Conservation (phyloP, 1,284 basidiomycete species). For the Thecaphora frezii region DNA sequence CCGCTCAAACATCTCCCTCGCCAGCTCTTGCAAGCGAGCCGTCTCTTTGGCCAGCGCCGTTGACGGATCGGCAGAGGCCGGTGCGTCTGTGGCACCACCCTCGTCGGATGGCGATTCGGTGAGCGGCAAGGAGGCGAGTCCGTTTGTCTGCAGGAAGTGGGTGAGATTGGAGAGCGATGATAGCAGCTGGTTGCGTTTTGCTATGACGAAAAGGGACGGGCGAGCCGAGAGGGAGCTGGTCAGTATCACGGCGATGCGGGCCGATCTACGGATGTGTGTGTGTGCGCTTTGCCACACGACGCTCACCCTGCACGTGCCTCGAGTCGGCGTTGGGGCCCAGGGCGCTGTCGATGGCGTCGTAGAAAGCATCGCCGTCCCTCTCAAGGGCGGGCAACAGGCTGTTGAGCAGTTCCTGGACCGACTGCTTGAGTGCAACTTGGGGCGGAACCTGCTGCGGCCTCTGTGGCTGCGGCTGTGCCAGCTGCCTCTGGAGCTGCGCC, state of each 20-base stretch:
- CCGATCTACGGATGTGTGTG: too few species aligned
- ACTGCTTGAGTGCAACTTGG: not conserved
- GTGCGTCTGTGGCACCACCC: too few species aligned
- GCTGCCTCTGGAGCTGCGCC: not conserved
- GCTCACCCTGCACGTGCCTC: not conserved
- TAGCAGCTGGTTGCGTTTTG: not conserved
- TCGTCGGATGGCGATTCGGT: too few species aligned
- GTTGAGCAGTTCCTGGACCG: conserved; percentile 12
- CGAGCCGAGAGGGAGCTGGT: too few species aligned
- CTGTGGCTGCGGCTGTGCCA: not conserved
- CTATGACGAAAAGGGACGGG: not conserved
- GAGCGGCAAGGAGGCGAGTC: not conserved
- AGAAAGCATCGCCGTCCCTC: conserved; percentile 20
- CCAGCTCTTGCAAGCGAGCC: conserved; percentile 9
- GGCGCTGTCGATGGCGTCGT: conserved; percentile 10
- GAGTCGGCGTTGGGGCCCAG: not conserved
- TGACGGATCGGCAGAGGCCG: not conserved
- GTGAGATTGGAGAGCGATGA: not conserved
- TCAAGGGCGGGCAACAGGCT: conserved; percentile 16
- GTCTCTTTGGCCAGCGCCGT: conserved; percentile 5
- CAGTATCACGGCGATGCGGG: too few species aligned
- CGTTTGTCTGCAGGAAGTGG: not conserved
- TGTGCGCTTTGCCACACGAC: too few species aligned
- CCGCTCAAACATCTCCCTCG: conserved; percentile 20
- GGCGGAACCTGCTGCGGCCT: not conserved